Evolutionary conservation across 116 monocot genomes (phyloP).

Genomic region (Cymodocea nodosa): DNA sequence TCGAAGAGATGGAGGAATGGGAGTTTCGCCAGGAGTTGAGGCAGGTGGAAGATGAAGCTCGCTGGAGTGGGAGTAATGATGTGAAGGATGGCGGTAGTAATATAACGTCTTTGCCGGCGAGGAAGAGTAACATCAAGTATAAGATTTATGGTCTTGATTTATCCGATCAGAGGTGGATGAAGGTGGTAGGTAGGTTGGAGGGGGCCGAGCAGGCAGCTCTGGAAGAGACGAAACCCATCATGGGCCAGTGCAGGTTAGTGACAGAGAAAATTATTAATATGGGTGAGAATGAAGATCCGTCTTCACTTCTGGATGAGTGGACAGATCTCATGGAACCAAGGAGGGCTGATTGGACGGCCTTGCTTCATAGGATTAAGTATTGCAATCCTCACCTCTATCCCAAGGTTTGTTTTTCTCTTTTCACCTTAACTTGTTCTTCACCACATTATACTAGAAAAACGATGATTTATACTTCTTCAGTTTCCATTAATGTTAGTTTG

Average conservation of each 20-base stretch:
- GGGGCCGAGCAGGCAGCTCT: constrained; percentile 29
- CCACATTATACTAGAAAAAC: no score
- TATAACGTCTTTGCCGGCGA: constrained; percentile 39
- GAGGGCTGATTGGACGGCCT: constrained; percentile 65
- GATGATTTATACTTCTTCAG: no score
- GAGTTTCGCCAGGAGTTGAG: constrained; percentile 44
- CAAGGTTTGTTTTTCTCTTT: constrained; percentile 38
- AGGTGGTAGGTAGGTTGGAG: constrained; percentile 38
- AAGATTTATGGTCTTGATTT: constrained; percentile 78
- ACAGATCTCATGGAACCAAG: constrained; percentile 40
- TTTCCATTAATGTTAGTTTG: no score
- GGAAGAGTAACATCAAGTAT: constrained; percentile 62
- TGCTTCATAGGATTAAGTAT: constrained; percentile 57
- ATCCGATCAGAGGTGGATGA: constrained; percentile 55
- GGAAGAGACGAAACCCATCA: constrained; percentile 40
- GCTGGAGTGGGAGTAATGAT: neutral
- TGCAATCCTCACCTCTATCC: constrained; percentile 32
- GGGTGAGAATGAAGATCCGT: constrained; percentile 32
- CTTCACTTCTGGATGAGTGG: constrained; percentile 41
- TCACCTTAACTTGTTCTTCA: neutral
- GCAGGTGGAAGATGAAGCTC: constrained; percentile 20
- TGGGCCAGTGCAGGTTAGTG: constrained; percentile 44
- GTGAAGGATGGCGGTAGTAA: neutral
- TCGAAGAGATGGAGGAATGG: constrained; percentile 68
- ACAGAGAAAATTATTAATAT: constrained; percentile 50